Evolutionary conservation across 2,329 filamentous ascomycete species (phyloP), one percentile per base, ranked within the genome.

Genomic region (Ophiosphaerella herpotricha): DNA sequence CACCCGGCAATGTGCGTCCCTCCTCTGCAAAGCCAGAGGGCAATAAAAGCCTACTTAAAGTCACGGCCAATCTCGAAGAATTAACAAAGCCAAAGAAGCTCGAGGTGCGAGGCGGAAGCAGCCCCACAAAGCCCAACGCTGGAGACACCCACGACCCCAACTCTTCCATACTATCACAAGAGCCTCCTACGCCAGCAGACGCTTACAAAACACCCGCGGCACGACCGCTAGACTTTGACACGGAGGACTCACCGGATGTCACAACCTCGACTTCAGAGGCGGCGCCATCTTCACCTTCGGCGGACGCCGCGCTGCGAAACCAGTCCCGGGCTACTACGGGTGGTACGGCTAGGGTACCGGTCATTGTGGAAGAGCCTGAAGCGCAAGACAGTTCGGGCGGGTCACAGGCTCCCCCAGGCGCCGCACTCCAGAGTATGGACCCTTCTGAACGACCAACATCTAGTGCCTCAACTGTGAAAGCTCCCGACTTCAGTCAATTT

Each of bases 251-350:
- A 9, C 45, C 64, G 33, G 64, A 68, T 35, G 56, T 61, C 14
- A 58, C 47, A 9, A 58, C 55, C 18, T 70, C 70, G 3, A 64
- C 63, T 6, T 69, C 66, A 8, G 71, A 73, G 23, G 59, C 61
- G 21, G 55, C 66, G 23, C 70, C 74, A n/a, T 78, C 76, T 6
- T 78, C 76, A 18, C 76, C 76, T 18, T 70, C 75, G 3, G 74
- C 71, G 32, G 69, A 72, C 24, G 76, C 76, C 36, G 74, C 75
- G n/a, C 58, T 67, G 45, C 54, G 58, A 14, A 71, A 55, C 37
- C 45, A 59, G 37, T 60, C 64, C 13, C 66, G 70, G 14, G 35
- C 34, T 24, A 42, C 42, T 12, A 40, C 50, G 12, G 58, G 48
- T 13, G 47, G 32, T 18, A 45, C 41, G n/a, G 38, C 41, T 9